These are phyloP conservation scores for Heritiera littoralis DNA, from an alignment of 345 rosid species.

Conservation along the genomic window DNA sequence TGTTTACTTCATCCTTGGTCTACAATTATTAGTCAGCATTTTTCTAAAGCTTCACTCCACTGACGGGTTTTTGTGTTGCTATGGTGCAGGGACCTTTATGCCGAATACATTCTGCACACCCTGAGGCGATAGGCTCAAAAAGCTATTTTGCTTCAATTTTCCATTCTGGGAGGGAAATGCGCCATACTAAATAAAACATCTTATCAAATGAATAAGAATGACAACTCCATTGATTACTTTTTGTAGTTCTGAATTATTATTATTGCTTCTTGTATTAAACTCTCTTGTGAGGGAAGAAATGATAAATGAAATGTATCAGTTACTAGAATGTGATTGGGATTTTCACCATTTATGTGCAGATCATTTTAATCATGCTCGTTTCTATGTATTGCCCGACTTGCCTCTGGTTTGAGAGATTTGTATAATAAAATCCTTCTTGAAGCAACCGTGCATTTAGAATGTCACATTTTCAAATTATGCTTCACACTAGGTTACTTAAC, in stretches of 20 bases:
- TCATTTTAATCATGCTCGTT: background rate
- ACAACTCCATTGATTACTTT: background rate
- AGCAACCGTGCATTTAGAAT: too few species aligned
- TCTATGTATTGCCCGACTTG: background rate
- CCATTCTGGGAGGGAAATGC: conserved; percentile 6
- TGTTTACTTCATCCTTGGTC: background rate
- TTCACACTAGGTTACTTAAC: too few species aligned
- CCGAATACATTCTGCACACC: conserved; percentile 72
- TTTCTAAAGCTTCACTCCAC: background rate
- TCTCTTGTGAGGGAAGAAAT: background rate
- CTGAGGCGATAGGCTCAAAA: conserved; percentile 59
- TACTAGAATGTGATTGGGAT: background rate
- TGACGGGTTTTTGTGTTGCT: conserved; percentile 23
- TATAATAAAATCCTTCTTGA: too few species aligned
- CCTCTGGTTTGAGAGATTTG: background rate
- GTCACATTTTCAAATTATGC: too few species aligned
- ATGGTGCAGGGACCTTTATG: conserved; percentile 82
- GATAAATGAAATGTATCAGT: background rate
- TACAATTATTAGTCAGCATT: background rate
- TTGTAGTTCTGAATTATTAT: background rate
- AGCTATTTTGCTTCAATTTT: background rate
- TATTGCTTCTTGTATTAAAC: background rate
- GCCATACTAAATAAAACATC: conserved; percentile 10
- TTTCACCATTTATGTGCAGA: background rate
- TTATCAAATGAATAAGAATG: background rate